Evolutionary conservation across 306 rosid species (phyloP).

Genomic region (Betula pendula): DNA sequence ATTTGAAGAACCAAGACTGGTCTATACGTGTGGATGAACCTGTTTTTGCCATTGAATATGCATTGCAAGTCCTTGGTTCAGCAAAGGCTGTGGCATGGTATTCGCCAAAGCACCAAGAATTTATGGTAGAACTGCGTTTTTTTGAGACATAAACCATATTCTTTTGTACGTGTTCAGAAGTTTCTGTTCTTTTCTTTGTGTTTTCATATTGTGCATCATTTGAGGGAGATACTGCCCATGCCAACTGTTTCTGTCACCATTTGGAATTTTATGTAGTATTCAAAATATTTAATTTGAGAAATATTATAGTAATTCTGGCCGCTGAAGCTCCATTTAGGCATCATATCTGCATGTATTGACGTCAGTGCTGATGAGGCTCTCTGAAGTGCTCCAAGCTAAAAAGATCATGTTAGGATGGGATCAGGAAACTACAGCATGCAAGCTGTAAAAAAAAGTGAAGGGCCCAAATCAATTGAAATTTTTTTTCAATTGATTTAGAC

Average conservation of each 20-base stretch:
- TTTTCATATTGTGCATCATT: conserved; percentile 14
- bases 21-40: conserved; percentile 55
- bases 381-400: too few relatives aligned
- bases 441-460: too few relatives aligned
- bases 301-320: neutral
- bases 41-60: conserved; percentile 75
- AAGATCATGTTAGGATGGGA: too few relatives aligned
- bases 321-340: neutral
- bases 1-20: conserved; percentile 48
- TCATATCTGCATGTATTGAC: neutral
- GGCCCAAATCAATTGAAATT: too few relatives aligned
- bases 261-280: neutral
- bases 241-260: neutral
- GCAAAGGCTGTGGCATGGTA: conserved; percentile 98
- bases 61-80: conserved; percentile 81
- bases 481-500: too few relatives aligned
- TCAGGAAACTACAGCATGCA: too few relatives aligned
- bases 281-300: neutral
- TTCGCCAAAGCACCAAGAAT: conserved; percentile 78
- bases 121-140: conserved; percentile 92
- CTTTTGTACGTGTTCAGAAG: conserved; percentile 14
- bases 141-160: conserved; percentile 51
- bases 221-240: conserved; percentile 3
- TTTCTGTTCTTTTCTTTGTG: conserved; percentile 18
- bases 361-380: too few relatives aligned